These are phyloP conservation scores for Penicillium simplicissimum DNA, from an alignment of 495 filamentous ascomycete genomes.

Conservation along the genomic window DNA sequence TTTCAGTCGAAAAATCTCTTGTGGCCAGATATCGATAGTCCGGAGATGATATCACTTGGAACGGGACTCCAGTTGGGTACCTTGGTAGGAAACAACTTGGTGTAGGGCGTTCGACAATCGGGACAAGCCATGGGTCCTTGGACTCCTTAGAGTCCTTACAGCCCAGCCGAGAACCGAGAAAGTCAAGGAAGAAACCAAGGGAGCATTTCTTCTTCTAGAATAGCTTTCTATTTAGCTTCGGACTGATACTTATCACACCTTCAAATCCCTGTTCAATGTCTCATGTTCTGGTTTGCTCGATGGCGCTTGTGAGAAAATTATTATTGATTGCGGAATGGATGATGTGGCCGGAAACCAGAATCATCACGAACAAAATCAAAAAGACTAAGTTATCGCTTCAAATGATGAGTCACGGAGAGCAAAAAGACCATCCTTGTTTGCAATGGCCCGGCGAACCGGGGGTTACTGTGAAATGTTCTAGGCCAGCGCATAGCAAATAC, in stretches of 20 bases:
- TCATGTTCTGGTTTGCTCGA: too few relatives aligned
- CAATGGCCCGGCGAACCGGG: conserved; percentile 1
- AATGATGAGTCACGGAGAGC: too few relatives aligned
- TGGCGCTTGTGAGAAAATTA: too few relatives aligned
- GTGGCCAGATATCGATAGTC: conserved; percentile 3
- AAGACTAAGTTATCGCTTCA: too few relatives aligned
- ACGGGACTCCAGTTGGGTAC: conserved; percentile 17
- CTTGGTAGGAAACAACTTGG: conserved; percentile 7
- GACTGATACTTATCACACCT: conserved; percentile 8
- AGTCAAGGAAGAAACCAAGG: conserved; percentile 7
- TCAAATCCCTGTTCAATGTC: conserved; percentile 11
- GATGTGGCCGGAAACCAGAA: too few relatives aligned
- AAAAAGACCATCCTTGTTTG: not conserved
- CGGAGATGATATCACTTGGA: conserved; percentile 15
- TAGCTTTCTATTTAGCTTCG: conserved; percentile 14
- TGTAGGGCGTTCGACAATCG: conserved; percentile 20
- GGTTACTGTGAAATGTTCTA: conserved; percentile 1
- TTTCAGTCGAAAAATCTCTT: not conserved
- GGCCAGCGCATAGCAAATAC: conserved; percentile 12
- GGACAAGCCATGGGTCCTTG: conserved; percentile 8
- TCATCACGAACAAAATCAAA: too few relatives aligned
- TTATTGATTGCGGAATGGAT: too few relatives aligned
- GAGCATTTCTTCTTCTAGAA: not conserved
- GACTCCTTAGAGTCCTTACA: too few relatives aligned
- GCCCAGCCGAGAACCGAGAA: conserved; percentile 4